Base-by-base conservation (phyloP, 306 rosid species). In the Quercus robur region DNA sequence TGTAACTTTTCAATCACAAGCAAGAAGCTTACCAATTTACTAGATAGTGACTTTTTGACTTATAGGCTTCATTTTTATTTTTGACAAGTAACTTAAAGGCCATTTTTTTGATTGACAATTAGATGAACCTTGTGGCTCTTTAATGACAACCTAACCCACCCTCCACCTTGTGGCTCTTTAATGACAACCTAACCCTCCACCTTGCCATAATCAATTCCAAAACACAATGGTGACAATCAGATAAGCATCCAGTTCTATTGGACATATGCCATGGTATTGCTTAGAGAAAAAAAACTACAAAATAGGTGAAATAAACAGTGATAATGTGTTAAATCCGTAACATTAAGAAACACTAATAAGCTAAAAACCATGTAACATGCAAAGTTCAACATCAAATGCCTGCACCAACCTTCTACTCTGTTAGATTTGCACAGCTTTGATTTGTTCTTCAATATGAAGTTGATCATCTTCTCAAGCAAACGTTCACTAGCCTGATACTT, bases 401-500 rank as follows among this genome's bases (percentile, higher is more conserved):
- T 59, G 56, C 63, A 86, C 83, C 51, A 78, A 94, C 99, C 97
- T 94, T 89, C 83, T 89, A 44, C 87, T 90, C 81, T 91, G 95
- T 70, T 95, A 97, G 68, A 91, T 59, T 88, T 95, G 94, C 52
- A 92, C 96, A 75, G 98, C 99, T 88, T 91, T 26, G 2, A 26
- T 26, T 26, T 95, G 85, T 95, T 95, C 91, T 95, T 95, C n/a
- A 84, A 66, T 71, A 82, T 83, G 54, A 91, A 92, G 84, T 70
- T 93, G 80, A 93, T 86, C 75, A 94, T 82, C 90, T 95, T 95
- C 28, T 95, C 96, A 46, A 85, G 91, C 76, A 95, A 78, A 64
- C 94, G 90, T 79, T 95, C 98, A 81, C 99, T 90, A 84, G 98
- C 99, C 98, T 95, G 91, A 74, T 75, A 75, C 84, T 81, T 38